phyloP scores from a whole-genome alignment of 2,329 filamentous ascomycete genomes.

The Trichoderma sp. region DNA sequence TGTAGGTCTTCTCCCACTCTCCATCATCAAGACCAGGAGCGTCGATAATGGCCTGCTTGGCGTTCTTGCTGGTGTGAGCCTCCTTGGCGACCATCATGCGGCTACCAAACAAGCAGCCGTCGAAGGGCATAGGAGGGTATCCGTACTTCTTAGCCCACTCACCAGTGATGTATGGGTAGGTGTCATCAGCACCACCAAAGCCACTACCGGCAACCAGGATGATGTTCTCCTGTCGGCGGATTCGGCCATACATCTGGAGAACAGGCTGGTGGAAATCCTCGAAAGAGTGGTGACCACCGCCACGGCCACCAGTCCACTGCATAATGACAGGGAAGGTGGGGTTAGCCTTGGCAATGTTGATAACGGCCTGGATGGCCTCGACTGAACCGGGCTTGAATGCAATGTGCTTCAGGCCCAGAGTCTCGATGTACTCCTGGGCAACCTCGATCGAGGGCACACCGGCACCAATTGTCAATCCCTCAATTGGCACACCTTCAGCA shows the following conservation, averaged over 20 bases:
- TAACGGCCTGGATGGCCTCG: constrained; percentile 82
- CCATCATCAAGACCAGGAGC: constrained; percentile 77
- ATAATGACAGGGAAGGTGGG: constrained; percentile 88
- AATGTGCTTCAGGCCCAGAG: constrained; percentile 88
- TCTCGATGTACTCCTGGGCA: constrained; percentile 90
- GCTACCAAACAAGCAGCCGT: constrained; percentile 86
- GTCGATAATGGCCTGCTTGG: constrained; percentile 87
- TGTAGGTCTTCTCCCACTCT: constrained; percentile 92
- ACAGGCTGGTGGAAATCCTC: constrained; percentile 95
- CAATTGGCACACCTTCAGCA: constrained; percentile 83
- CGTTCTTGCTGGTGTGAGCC: constrained; percentile 79
- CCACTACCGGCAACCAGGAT: constrained; percentile 88
- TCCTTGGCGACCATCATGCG: constrained; percentile 96
- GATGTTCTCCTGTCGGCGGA: constrained; percentile 81
- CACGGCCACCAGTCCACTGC: constrained; percentile 93
- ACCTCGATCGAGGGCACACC: constrained; percentile 93
- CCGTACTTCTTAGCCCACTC: constrained; percentile 83
- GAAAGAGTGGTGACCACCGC: constrained; percentile 90
- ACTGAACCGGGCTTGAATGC: constrained; percentile 90
- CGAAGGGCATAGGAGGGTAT: constrained; percentile 91
- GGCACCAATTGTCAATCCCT: constrained; percentile 88
- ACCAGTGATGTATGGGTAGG: constrained; percentile 88
- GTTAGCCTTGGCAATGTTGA: constrained; percentile 94
- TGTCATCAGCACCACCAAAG: constrained; percentile 86
- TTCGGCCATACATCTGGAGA: constrained; percentile 84